Conservation (phyloP, 495 filamentous ascomycete genomes). For the Penicillium herquei region DNA sequence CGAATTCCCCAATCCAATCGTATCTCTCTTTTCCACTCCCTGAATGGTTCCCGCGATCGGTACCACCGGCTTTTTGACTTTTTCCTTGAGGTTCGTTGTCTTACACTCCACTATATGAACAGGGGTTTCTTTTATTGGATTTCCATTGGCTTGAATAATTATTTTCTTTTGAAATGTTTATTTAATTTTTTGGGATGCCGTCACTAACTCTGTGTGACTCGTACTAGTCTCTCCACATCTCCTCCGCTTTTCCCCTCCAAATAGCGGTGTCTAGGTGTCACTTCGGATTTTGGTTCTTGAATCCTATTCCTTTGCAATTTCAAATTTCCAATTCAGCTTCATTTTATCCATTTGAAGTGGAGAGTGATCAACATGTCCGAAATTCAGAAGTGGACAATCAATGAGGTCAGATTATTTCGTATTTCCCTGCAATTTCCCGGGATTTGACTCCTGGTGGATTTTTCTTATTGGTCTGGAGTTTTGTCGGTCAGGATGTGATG, state of each 20-base stretch:
- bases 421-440: conserved; percentile 8
- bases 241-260: neutral
- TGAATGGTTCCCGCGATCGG: conserved; percentile 11
- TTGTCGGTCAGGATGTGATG: conserved; percentile 18
- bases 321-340: neutral
- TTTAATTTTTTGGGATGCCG: neutral
- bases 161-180: neutral
- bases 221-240: conserved; percentile 1
- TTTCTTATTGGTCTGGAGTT: conserved; percentile 7
- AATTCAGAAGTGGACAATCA: conserved; percentile 43
- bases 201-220: conserved; percentile 11
- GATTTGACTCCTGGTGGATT: neutral
- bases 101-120: conserved; percentile 5
- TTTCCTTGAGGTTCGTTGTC: conserved; percentile 4
- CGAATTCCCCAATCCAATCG: neutral
- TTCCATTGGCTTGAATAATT: conserved; percentile 1
- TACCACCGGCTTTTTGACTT: conserved; percentile 9
- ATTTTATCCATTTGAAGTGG: conserved; percentile 1
- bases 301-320: neutral
- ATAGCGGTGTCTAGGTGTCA: conserved; percentile 16
- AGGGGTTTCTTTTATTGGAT: conserved; percentile 2
- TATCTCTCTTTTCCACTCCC: neutral
- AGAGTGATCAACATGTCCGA: conserved; percentile 30
- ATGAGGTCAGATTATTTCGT: conserved; percentile 32
- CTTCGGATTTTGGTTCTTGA: neutral